These are phyloP conservation scores for Colletotrichum melonis DNA, from an alignment of 2,329 filamentous ascomycete species.

Conservation along the genomic window DNA sequence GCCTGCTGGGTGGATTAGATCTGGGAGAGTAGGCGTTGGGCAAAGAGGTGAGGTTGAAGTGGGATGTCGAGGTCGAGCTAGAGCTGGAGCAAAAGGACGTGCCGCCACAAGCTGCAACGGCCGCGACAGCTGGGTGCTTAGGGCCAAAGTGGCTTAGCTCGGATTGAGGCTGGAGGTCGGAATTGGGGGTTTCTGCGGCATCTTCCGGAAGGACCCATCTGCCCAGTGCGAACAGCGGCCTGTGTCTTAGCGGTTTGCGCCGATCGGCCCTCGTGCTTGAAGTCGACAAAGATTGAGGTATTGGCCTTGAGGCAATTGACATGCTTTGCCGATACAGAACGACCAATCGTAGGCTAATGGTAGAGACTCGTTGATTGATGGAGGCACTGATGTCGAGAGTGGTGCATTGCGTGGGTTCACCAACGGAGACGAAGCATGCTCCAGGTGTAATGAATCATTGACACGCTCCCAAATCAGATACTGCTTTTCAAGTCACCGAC, in stretches of 20 bases:
- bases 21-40: neutral
- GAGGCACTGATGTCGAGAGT: too few species aligned
- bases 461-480: neutral
- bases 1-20: neutral
- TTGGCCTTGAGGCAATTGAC: neutral
- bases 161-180: neutral
- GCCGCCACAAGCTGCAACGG: neutral
- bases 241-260: neutral
- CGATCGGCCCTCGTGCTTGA: neutral
- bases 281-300: neutral
- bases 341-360: neutral
- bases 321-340: neutral
- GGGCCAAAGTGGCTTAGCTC: neutral
- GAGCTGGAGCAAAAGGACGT: neutral
- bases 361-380: neutral
- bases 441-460: slow-evolving; percentile 14
- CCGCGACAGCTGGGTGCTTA: slow-evolving; percentile 2
- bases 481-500: neutral
- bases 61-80: slow-evolving; percentile 5
- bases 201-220: slow-evolving; percentile 5
- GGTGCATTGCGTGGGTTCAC: neutral
- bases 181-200: neutral
- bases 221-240: neutral
- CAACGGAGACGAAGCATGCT: neutral
- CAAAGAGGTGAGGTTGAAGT: neutral